Evolutionary conservation across 1,284 basidiomycete species (phyloP).

Genomic region (Papiliotrema fonsecae): DNA sequence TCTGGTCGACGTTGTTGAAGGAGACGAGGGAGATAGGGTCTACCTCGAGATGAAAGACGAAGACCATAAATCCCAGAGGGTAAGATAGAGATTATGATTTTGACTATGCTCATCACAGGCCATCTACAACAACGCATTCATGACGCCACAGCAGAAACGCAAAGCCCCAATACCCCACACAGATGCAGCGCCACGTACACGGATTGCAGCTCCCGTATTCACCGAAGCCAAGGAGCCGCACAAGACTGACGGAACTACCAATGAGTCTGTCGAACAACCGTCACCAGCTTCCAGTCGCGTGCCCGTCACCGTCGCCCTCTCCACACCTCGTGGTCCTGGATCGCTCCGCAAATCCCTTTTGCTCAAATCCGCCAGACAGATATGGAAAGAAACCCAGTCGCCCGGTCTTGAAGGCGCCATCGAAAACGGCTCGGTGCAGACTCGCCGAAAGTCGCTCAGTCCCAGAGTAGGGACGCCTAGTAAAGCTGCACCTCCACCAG

Average conservation of each 20-base stretch:
- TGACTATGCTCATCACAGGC: too few relatives aligned
- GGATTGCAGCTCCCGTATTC: conserved; percentile 8
- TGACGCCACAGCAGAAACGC: conserved; percentile 27
- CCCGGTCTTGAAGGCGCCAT: conserved; percentile 36
- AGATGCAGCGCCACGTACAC: conserved; percentile 26
- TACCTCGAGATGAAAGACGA: conserved; percentile 35
- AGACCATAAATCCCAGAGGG: too few relatives aligned
- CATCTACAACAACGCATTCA: conserved; percentile 25
- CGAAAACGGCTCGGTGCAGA: conserved; percentile 24
- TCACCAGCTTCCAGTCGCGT: too few relatives aligned
- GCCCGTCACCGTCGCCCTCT: conserved; percentile 28
- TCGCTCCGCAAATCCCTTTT: conserved; percentile 41
- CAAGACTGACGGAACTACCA: too few relatives aligned
- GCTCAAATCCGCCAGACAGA: conserved; percentile 40
- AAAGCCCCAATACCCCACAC: conserved; percentile 25
- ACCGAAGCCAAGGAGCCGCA: too few relatives aligned
- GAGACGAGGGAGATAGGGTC: conserved; percentile 39
- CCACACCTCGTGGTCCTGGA: conserved; percentile 30
- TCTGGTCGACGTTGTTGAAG: conserved; percentile 26
- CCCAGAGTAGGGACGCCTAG: conserved; percentile 10
- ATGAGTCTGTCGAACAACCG: too few relatives aligned
- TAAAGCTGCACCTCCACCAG: conserved; percentile 15
- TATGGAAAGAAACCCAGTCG: conserved; percentile 31
- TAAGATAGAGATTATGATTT: too few relatives aligned
- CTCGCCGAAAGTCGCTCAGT: conserved; percentile 29